Base-by-base conservation (phyloP, 148 eudicot species). In the Heliamphora exappendiculata region DNA sequence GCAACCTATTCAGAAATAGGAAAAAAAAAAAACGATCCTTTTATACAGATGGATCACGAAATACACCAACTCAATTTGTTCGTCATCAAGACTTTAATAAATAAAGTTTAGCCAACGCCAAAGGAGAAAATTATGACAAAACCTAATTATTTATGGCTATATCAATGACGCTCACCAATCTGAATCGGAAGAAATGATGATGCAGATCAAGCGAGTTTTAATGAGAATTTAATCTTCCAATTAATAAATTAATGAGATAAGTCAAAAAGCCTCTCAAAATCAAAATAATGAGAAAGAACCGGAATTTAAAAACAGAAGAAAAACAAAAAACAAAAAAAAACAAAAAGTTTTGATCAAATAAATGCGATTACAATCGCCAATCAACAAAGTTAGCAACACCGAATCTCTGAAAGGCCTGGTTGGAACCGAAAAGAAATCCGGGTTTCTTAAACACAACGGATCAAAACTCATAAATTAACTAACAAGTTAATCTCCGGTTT, bases 391-490 rank as follows among this genome's bases (percentile, higher is more conserved):
- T 13, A 45, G 26, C 36, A 3, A 31, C 24, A 53, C 29, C 67
- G 82, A 87, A 87, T 87, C 88, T 79, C 82, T 49, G 45, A 74
- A 74, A 31, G 47, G 79, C 72, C 78, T 84, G 82, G 80, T 88
- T 81, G 65, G 62, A 2, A 16, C 14, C 22, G 26, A 64, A 71
- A 76, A 70, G 50, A 28, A 75, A 73, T 22, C 16, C 54, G 51
- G 74, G 24, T 64, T 36, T 39, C 64, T 16, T 8, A 51, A 49
- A 50, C 3, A 7, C 0, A 59, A 64, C 36, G 17, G 42, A 65
- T 51, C 72, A 14, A 65, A 76, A 63, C 31, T 26, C 14, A 39
- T 22, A 55, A 34, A 44, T n/a, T 16, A 57, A 55, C 37, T 14
- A 3, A 5, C 0, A 81, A 77, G 79, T 78, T 83, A 22, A 45